phyloP scores from a whole-genome alignment of 768 basidiomycete genomes.

The Phaeotremella skinneri region DNA sequence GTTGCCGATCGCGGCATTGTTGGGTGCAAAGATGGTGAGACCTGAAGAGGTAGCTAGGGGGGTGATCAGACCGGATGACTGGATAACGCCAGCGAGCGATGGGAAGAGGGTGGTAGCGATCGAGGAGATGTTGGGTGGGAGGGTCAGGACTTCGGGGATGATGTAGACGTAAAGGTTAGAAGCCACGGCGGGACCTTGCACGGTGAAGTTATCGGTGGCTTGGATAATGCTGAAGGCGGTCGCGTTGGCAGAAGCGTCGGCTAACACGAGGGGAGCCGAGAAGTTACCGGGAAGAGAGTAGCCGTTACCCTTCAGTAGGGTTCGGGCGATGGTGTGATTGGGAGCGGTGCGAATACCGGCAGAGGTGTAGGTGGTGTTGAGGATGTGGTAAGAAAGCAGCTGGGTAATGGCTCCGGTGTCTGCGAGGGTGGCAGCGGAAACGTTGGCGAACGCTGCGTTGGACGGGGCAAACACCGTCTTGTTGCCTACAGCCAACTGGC shows the following conservation, averaged over 20 bases:
- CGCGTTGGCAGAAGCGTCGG: conserved; percentile 52
- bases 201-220: conserved; percentile 54
- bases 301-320: conserved; percentile 59
- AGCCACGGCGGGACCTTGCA: conserved; percentile 29
- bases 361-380: conserved; percentile 58
- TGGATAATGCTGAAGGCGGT: conserved; percentile 57
- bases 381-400: conserved; percentile 56
- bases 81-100: conserved; percentile 50
- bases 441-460: conserved; percentile 56
- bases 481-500: conserved; percentile 45
- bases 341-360: conserved; percentile 56
- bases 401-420: conserved; percentile 55
- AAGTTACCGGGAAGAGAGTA: conserved; percentile 62
- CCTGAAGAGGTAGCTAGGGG: conserved; percentile 56
- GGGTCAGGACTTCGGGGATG: conserved; percentile 54
- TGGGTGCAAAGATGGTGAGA: conserved; percentile 68
- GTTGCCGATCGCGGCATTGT: conserved; percentile 56
- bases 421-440: conserved; percentile 50
- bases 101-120: conserved; percentile 56
- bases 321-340: conserved; percentile 64
- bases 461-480: conserved; percentile 62
- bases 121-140: conserved; percentile 58
- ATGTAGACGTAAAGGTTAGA: conserved; percentile 49
- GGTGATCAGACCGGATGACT: conserved; percentile 52
- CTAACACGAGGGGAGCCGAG: conserved; percentile 39